Percentiles rank a stretch among this genome's conserved stretches.
Conservation (phyloP, 805 yeast species). For the Hyphopichia homilentoma region DNA sequence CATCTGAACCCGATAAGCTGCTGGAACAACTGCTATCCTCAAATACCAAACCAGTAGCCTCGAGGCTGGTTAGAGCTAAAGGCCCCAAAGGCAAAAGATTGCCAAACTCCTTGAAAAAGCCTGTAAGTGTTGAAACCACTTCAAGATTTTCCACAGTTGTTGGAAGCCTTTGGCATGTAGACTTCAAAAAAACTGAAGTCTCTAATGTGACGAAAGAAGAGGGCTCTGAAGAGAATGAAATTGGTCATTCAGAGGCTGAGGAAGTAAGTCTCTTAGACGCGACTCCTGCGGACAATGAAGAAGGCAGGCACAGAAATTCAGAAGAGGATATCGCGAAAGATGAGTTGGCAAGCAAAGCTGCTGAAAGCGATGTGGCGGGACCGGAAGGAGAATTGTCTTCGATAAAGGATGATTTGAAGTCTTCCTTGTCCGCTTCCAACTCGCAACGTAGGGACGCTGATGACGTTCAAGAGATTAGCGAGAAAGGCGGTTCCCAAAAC, state of each 20-base stretch:
- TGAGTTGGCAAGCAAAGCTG: too few relatives aligned
- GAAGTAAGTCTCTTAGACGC: background rate
- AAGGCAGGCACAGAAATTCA: background rate
- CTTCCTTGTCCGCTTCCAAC: too few relatives aligned
- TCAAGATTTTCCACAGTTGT: slow-evolving; percentile 29
- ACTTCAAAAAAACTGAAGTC: slow-evolving; percentile 3
- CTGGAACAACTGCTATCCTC: slow-evolving; percentile 2
- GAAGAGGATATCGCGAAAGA: background rate
- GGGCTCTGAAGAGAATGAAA: background rate
- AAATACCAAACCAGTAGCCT: slow-evolving; percentile 3
- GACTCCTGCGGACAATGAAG: background rate
- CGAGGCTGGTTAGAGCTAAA: slow-evolving; percentile 47
- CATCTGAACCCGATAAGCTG: slow-evolving; percentile 9
- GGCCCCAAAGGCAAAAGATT: slow-evolving; percentile 75
- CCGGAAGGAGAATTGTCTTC: too few relatives aligned
- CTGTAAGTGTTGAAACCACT: slow-evolving; percentile 31
- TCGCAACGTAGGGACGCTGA: too few relatives aligned
- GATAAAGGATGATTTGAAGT: too few relatives aligned
- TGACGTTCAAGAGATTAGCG: slow-evolving; percentile 6
- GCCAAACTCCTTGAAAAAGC: slow-evolving; percentile 52
- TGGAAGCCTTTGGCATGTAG: slow-evolving; percentile 36
- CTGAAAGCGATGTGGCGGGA: too few relatives aligned
- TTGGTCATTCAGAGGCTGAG: background rate
- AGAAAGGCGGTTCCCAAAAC: background rate
- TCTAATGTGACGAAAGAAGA: slow-evolving; percentile 1